Percentiles rank a stretch among this genome's conserved stretches.
These are phyloP conservation scores for Boletus vinaceobasis DNA, from an alignment of 768 basidiomycete species.

Conservation along the genomic window DNA sequence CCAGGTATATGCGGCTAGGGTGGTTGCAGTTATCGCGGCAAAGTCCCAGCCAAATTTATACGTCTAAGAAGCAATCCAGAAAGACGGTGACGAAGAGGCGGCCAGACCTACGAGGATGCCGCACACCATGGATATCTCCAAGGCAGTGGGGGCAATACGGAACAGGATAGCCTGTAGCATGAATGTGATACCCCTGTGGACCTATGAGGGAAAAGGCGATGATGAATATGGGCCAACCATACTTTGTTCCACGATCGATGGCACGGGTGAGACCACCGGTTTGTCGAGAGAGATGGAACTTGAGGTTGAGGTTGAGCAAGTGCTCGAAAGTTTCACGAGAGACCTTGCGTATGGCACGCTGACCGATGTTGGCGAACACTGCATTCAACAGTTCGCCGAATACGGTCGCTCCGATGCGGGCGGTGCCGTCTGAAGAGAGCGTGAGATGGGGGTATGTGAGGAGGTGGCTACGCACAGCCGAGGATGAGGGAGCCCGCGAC, in stretches of 20 bases:
- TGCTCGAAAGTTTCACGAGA: constrained; percentile 96
- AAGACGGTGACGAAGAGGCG: background rate
- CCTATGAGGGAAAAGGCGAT: background rate
- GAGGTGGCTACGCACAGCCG: constrained; percentile 65
- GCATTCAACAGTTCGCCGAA: constrained; percentile 93
- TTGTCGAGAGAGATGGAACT: constrained; percentile 89
- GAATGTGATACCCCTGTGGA: constrained; percentile 87
- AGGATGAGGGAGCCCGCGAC: constrained; percentile 86
- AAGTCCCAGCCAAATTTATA: constrained; percentile 99
- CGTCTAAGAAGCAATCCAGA: constrained; percentile 48
- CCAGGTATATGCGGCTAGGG: constrained; percentile 92
- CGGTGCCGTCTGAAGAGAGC: constrained; percentile 69
- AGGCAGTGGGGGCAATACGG: constrained; percentile 90
- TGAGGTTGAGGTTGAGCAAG: constrained; percentile 83
- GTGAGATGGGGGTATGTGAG: background rate
- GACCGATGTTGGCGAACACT: constrained; percentile 93
- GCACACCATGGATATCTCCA: constrained; percentile 96
- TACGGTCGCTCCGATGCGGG: constrained; percentile 84
- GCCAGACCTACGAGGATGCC: constrained; percentile 76
- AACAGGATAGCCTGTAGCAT: constrained; percentile 90
- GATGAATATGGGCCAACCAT: constrained; percentile 16
- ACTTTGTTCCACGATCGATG: constrained; percentile 98
- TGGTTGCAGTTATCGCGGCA: constrained; percentile 81
- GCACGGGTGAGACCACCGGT: constrained; percentile 95
- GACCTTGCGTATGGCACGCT: constrained; percentile 90